Evolutionary conservation across 768 basidiomycete species (phyloP).

Genomic region (Pisolithus tinctorius): DNA sequence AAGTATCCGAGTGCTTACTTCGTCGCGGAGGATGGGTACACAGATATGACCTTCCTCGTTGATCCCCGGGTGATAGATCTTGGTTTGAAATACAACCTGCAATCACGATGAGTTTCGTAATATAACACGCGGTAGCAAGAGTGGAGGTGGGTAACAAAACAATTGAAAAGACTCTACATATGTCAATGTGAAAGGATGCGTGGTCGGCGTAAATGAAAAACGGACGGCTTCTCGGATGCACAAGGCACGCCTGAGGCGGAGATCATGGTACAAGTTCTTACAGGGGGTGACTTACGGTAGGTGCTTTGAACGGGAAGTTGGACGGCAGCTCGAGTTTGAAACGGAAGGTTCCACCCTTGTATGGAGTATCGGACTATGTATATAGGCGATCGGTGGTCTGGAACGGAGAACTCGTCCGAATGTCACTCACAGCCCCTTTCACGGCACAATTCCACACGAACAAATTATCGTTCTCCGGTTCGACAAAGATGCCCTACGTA

Average conservation of each 20-base stretch:
- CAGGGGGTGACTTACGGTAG: slow-evolving; percentile 41
- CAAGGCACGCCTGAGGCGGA: slow-evolving; percentile 1
- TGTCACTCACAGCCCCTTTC: slow-evolving; percentile 57
- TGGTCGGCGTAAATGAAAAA: slow-evolving; percentile 1
- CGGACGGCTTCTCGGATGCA: slow-evolving; percentile 15
- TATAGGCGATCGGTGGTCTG: slow-evolving; percentile 3
- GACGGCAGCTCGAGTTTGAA: slow-evolving; percentile 67
- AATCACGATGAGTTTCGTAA: slow-evolving; percentile 16
- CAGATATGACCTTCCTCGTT: slow-evolving; percentile 86
- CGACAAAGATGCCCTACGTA: slow-evolving; percentile 53
- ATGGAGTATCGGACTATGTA: slow-evolving; percentile 65
- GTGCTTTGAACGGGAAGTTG: slow-evolving; percentile 87
- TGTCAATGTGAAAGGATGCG: background rate
- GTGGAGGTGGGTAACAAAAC: background rate
- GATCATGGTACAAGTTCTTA: slow-evolving; percentile 2
- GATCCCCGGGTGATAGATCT: slow-evolving; percentile 87
- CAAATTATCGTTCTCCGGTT: slow-evolving; percentile 63
- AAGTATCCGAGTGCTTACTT: slow-evolving; percentile 40
- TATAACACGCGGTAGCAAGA: background rate
- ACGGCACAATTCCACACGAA: slow-evolving; percentile 74
- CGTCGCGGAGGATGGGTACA: slow-evolving; percentile 76
- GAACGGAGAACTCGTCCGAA: background rate
- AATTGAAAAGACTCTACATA: background rate
- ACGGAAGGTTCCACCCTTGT: slow-evolving; percentile 75
- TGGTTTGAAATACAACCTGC: slow-evolving; percentile 78